Conservation (phyloP, 345 rosid species). For the Atalantia buxifolia region DNA sequence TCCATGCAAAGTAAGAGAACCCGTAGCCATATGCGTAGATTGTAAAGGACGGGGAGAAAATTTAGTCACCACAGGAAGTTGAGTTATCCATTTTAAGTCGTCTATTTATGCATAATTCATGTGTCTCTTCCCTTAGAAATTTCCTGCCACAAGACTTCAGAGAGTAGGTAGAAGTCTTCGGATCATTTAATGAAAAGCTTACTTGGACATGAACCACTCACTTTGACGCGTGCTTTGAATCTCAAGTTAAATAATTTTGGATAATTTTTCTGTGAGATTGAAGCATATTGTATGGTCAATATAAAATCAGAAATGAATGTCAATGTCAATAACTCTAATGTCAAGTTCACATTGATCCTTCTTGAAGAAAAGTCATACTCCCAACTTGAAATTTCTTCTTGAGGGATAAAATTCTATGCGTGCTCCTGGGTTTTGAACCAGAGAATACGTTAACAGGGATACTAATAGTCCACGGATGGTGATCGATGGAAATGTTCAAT, state of each 20-base stretch:
- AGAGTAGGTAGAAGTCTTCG: neutral
- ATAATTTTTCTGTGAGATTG: neutral
- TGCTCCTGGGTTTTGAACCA: neutral
- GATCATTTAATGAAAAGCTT: neutral
- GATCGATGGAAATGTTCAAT: neutral
- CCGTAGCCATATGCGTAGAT: neutral
- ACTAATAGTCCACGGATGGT: neutral
- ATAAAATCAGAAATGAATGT: too few relatives aligned
- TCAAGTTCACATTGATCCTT: neutral
- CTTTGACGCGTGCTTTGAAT: neutral
- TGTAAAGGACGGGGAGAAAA: neutral
- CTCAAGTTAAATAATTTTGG: neutral
- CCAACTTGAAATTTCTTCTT: neutral
- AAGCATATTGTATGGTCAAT: neutral
- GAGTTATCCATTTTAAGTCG: neutral
- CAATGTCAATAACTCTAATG: neutral
- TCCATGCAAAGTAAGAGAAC: neutral
- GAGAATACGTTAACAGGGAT: neutral
- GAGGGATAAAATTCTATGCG: neutral
- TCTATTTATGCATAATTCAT: neutral
- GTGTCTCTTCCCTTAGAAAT: neutral
- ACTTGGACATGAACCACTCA: neutral
- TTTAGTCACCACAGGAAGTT: neutral
- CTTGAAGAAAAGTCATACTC: neutral
- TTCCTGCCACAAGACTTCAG: neutral